phyloP scores from a whole-genome alignment of 768 basidiomycete species.

The Tremella mesenterica region DNA sequence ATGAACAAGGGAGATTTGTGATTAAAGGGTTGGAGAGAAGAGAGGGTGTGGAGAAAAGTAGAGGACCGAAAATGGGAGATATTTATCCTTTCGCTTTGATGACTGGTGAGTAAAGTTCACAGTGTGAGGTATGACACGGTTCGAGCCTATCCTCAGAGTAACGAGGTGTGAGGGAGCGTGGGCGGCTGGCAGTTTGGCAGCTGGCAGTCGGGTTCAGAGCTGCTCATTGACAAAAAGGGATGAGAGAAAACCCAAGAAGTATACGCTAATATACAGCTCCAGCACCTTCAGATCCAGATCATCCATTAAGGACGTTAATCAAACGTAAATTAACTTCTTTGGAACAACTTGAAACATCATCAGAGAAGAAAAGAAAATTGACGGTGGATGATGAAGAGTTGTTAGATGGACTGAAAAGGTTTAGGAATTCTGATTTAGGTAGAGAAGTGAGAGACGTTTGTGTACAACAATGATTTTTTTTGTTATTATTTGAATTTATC shows the following conservation, averaged over 20 bases:
- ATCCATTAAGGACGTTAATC: constrained; percentile 18
- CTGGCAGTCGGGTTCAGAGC: too few relatives aligned
- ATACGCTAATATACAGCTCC: constrained; percentile 7
- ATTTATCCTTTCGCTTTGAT: constrained; percentile 34
- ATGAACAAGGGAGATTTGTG: constrained; percentile 28
- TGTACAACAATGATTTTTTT: constrained; percentile 17
- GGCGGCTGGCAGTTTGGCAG: background rate
- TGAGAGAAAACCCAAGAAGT: too few relatives aligned
- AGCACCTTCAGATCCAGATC: constrained; percentile 13
- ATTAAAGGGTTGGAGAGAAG: constrained; percentile 28
- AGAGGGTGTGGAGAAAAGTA: constrained; percentile 21
- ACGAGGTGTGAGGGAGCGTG: background rate
- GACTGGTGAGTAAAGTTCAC: constrained; percentile 2
- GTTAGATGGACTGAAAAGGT: constrained; percentile 30
- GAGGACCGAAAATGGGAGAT: constrained; percentile 14
- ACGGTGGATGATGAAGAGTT: constrained; percentile 26
- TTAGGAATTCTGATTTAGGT: constrained; percentile 27
- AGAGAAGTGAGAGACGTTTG: constrained; percentile 31
- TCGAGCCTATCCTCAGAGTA: background rate
- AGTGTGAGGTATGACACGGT: background rate
- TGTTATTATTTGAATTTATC: too few relatives aligned
- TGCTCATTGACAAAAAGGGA: too few relatives aligned
- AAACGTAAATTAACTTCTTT: constrained; percentile 20
- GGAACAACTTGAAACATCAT: background rate
- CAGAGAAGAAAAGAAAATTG: background rate